Evolutionary conservation across 768 basidiomycete genomes (phyloP), one percentile per base, ranked within the genome.

Genomic region (Kwoniella dendrophila): DNA sequence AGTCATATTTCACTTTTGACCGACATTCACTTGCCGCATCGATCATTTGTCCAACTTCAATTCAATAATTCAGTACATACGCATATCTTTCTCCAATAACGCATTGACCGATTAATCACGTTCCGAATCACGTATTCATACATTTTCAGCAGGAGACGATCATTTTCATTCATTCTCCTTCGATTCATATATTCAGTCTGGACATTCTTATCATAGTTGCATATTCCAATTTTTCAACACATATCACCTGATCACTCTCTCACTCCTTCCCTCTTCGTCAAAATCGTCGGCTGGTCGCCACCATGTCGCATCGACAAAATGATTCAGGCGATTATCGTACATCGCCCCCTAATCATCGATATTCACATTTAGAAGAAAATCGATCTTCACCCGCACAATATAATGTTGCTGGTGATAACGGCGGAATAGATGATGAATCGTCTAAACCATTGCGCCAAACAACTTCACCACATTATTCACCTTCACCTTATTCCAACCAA

Each of bases 331-430:
- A 60, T n/a, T 60, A 53, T 47, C 33, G 26, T 26, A 27, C 30
- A 2, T 52, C 41, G 24, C 59, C 59, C 2, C 30, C 51, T 14
- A 38, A 56, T 14, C 60, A 62, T 43, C 60, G 60, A 20, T 62
- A 62, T 29, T 62, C 60, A 7, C 56, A 58, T 47, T 20, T 58
- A 36, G 56, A 58, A n/a, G 56, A 58, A n/a, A 47, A 38, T 22
- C 56, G 43, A 58, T 22, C 47, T 10, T 47, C 56, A 18, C 43
- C 27, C 3, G 43, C 55, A 41, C 29, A 41, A 11, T 54, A 54
- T 14, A 38, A 54, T 38, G 53, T 54, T 40, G 53, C 7, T 14
- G 41, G 20, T 5, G 41, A 43, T 6, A 7, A 20, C 12, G n/a
- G n/a, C 18, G n/a, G 32, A 24, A 33, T 29, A 18, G 30, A 18